Evolutionary conservation across 371 early-diverging fungal genomes (phyloP), one percentile per base, ranked within the genome.

Genomic region (Basidiobolus heterosporus): DNA sequence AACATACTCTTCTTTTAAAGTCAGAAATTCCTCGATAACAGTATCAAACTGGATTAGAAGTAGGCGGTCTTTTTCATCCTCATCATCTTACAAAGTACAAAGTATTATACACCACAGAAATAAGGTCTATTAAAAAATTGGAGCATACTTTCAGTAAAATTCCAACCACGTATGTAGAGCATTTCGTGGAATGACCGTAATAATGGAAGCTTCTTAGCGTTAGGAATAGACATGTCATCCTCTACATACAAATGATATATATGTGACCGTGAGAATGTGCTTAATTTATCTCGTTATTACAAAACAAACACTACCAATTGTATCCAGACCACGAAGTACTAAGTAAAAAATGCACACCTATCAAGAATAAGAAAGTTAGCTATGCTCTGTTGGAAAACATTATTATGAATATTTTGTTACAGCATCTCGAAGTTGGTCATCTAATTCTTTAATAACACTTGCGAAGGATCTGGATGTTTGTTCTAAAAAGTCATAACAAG

Each of bases 401-500:
- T 38, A 21, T 24, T 13, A 44, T 21, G 5, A 15, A 40, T 9
- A 21, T 35, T n/a, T 1, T 52, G 67, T 66, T 71, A 85, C 79
- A 38, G 74, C 78, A 52, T 88, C 84, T 54, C 84, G 75, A 21
- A 96, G 73, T 53, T 85, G 85, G 41, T 76, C 81, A 62, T 91
- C 80, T 40, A 96, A 72, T 51, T 85, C 88, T 59, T 85, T 85
- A 65, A 94, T 93, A 48, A 97, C 98, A 23, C 87, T 78, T 18
- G 93, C 83, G 62, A 97, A 97, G 47, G 93, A 92, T 43, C 98
- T 80, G 20, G 92, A 92, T 35, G 95, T 94, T 64, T 72, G 62
- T 64, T 85, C 82, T 50, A 97, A 70, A 60, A 80, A 85, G 57
- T 88, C 70, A 70, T 92, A 94, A 70, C 91, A 89, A 47, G 77